Evolutionary conservation across 768 basidiomycete species (phyloP).

Genomic region (Macrolepiota fuliginosa): DNA sequence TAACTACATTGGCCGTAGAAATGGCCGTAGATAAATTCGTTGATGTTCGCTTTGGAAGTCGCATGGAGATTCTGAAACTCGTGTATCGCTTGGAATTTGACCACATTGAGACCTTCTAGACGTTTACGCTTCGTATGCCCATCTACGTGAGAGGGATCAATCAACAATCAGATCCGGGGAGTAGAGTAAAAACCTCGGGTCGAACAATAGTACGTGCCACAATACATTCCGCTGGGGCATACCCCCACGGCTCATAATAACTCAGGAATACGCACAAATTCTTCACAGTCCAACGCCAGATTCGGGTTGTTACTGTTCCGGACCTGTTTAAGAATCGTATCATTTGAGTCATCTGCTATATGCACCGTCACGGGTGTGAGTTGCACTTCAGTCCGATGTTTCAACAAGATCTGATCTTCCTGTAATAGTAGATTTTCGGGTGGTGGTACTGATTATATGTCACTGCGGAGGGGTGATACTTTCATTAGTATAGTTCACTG

Average conservation of each 20-base stretch:
- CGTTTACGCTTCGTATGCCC: conserved; percentile 97
- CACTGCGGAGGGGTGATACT: conserved; percentile 50
- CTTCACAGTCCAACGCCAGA: conserved; percentile 95
- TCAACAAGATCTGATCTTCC: conserved; percentile 92
- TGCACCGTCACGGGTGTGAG: conserved; percentile 89
- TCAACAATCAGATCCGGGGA: neutral
- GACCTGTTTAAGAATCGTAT: conserved; percentile 94
- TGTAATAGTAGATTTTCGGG: conserved; percentile 78
- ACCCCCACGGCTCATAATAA: conserved; percentile 97
- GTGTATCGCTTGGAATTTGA: conserved; percentile 99
- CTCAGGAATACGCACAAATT: conserved; percentile 99
- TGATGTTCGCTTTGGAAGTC: conserved; percentile 93
- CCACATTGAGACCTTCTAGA: conserved; percentile 97
- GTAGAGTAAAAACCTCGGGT: neutral
- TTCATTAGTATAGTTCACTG: conserved; percentile 1
- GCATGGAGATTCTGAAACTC: conserved; percentile 98
- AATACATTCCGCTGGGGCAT: conserved; percentile 98
- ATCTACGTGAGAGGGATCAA: conserved; percentile 48
- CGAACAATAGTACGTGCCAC: conserved; percentile 56
- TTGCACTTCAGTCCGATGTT: conserved; percentile 96
- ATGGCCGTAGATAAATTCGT: conserved; percentile 96
- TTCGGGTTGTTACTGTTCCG: conserved; percentile 98
- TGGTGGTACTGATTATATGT: conserved; percentile 71
- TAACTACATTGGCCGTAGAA: conserved; percentile 99
- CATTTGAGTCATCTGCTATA: conserved; percentile 90